Evolutionary conservation across 2,329 filamentous ascomycete species (phyloP), one percentile per base, ranked within the genome.

Genomic region (Fusarium musae): DNA sequence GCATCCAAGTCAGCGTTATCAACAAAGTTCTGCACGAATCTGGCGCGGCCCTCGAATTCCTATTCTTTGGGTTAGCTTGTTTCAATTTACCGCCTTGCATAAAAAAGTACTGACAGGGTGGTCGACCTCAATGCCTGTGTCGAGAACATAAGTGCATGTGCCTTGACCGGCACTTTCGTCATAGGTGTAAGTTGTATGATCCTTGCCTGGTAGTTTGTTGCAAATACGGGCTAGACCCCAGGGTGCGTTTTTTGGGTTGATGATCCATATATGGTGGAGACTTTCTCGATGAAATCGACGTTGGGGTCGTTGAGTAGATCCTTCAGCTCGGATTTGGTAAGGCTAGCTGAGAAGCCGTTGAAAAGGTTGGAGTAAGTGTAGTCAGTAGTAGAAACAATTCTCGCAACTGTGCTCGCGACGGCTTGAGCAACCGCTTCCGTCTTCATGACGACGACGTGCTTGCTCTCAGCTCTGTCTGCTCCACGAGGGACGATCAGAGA

Each of bases 131-230:
- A 43, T 42, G 28, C 49, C 30, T 12, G 59, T 60, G 15, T 70
- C 67, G 4, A 70, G n/a, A 9, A 70, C 66, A 19, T 70, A 70
- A 32, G 49, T 62, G 4, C 66, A 70, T 4, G 53, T 64, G 10
- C 49, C 43, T 19, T 52, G 16, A n/a, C 54, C 26, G 23, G 54
- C 47, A n/a, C 40, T 37, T 13, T 28, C 6, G 15, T 58, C 19
- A 49, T 37, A 23, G 19, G 19, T n/a, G 15, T 17, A 49, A 10
- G n/a, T 17, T 30, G 5, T 32, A 7, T 37, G 13, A 36, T 36
- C 19, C 54, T 49, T 23, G 32, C 23, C 23, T 3, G 15, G 10
- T 6, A 10, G 17, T 28, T 36, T 49, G 30, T 49, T n/a, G 19
- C 8, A 36, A 1, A 58, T 36, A 12, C 23, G 40, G 5, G 23